Conservation (phyloP, 1,139 yeast species). For the Suhomyces chickasaworum region DNA sequence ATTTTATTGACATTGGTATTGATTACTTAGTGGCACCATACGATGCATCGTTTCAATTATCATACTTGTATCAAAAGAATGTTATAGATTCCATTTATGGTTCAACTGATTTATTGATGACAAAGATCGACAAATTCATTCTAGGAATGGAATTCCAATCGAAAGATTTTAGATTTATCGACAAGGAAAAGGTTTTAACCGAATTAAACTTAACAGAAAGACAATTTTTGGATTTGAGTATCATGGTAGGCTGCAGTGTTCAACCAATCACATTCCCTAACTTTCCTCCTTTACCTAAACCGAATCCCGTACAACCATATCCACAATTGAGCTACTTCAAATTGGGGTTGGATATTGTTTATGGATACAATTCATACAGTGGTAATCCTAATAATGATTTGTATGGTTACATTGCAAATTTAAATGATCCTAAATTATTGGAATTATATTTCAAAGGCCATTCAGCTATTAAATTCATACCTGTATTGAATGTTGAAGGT, state of each 20-base stretch:
- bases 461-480: constrained; percentile 52
- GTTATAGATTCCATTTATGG: constrained; percentile 80
- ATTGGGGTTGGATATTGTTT: constrained; percentile 46
- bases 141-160: constrained; percentile 68
- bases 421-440: constrained; percentile 41
- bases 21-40: constrained; percentile 83
- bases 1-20: constrained; percentile 57
- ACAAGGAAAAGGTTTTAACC: constrained; percentile 56
- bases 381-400: constrained; percentile 33
- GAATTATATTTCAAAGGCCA: constrained; percentile 44
- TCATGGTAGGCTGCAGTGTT: constrained; percentile 76
- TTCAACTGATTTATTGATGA: constrained; percentile 75
- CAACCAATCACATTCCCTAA: constrained; percentile 67
- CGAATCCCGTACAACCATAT: constrained; percentile 45
- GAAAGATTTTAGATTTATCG: constrained; percentile 67
- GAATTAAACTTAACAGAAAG: constrained; percentile 63
- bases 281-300: constrained; percentile 55
- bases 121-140: constrained; percentile 68
- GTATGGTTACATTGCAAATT: constrained; percentile 38
- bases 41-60: constrained; percentile 77
- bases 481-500: constrained; percentile 72
- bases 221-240: constrained; percentile 73
- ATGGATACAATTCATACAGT: constrained; percentile 36
- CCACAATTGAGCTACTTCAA: constrained; percentile 48
- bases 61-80: constrained; percentile 60